These are phyloP conservation scores for Spathaspora sp. DNA, from an alignment of 805 yeast species.

Conservation along the genomic window DNA sequence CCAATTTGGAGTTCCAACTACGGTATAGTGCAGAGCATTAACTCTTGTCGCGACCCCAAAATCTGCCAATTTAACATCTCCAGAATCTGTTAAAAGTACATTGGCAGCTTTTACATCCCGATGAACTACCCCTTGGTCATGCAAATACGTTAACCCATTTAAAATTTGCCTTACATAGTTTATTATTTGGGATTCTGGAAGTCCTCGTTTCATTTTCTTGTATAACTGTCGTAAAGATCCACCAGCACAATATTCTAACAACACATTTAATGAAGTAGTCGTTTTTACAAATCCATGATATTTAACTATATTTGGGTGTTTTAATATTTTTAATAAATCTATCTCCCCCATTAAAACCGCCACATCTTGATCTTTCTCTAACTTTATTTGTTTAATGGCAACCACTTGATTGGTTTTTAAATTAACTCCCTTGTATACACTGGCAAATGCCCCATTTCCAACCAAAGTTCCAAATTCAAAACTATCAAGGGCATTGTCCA, in stretches of 20 bases:
- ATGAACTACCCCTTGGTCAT: constrained; percentile 72
- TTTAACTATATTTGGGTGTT: constrained; percentile 65
- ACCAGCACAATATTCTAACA: constrained; percentile 59
- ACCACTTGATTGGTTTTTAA: constrained; percentile 61
- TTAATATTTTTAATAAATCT: constrained; percentile 58
- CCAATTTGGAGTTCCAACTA: constrained; percentile 93
- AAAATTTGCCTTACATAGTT: constrained; percentile 52
- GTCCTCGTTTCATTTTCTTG: constrained; percentile 43
- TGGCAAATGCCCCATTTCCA: constrained; percentile 91
- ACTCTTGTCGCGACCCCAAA: constrained; percentile 88
- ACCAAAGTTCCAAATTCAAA: constrained; percentile 58
- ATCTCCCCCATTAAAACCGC: constrained; percentile 61
- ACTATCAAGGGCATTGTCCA: constrained; percentile 41
- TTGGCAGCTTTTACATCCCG: constrained; percentile 95
- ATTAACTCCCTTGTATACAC: constrained; percentile 75
- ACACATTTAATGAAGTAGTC: constrained; percentile 48
- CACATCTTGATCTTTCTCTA: constrained; percentile 46
- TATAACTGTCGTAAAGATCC: constrained; percentile 61
- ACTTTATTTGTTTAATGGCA: constrained; percentile 76
- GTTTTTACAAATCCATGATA: constrained; percentile 66
- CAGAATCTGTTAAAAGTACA: constrained; percentile 60
- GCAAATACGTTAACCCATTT: constrained; percentile 60
- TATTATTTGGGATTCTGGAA: constrained; percentile 53
- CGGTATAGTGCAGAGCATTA: constrained; percentile 35
- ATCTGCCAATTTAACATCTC: constrained; percentile 83